These are phyloP conservation scores for Coemansia sp. DNA, from an alignment of 192 early-diverging fungal species.

Conservation along the genomic window DNA sequence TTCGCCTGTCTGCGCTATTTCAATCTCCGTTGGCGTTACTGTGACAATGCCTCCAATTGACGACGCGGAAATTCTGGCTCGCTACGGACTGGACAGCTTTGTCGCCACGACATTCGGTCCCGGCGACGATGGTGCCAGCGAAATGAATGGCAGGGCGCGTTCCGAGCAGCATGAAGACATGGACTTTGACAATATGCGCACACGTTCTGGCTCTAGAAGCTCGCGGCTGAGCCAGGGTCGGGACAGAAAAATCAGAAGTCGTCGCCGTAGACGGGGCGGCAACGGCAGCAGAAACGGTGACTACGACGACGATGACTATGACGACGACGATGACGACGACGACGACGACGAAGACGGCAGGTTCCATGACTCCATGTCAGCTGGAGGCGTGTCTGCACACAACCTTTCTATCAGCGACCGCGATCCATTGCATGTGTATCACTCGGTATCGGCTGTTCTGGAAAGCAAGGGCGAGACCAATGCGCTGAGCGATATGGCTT, in stretches of 20 bases:
- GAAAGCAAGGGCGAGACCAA: slow-evolving; percentile 39
- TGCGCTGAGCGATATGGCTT: slow-evolving; percentile 43
- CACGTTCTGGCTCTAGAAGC: slow-evolving; percentile 15
- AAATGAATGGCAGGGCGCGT: slow-evolving; percentile 10
- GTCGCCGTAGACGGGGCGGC: slow-evolving; percentile 16
- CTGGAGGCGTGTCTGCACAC: slow-evolving; percentile 15
- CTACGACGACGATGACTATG: slow-evolving; percentile 22
- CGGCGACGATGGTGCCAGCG: slow-evolving; percentile 13
- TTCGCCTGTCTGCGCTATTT: no score
- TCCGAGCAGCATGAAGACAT: slow-evolving; percentile 22
- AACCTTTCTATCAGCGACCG: slow-evolving; percentile 46
- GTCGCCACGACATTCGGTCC: slow-evolving; percentile 23
- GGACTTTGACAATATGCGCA: slow-evolving; percentile 18
- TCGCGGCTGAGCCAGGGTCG: slow-evolving; percentile 17
- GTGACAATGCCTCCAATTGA: slow-evolving; percentile 38
- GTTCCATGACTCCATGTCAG: slow-evolving; percentile 17
- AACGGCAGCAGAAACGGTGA: slow-evolving; percentile 17
- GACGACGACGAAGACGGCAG: slow-evolving; percentile 10
- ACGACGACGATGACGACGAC: slow-evolving; percentile 19
- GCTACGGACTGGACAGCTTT: slow-evolving; percentile 53
- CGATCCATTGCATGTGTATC: slow-evolving; percentile 50
- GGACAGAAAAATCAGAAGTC: slow-evolving; percentile 10
- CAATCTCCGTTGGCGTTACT: no score
- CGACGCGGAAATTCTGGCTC: slow-evolving; percentile 53
- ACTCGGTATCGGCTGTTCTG: slow-evolving; percentile 40